Conservation (phyloP, 345 rosid genomes). For the Eucalyptus pauciflora region DNA sequence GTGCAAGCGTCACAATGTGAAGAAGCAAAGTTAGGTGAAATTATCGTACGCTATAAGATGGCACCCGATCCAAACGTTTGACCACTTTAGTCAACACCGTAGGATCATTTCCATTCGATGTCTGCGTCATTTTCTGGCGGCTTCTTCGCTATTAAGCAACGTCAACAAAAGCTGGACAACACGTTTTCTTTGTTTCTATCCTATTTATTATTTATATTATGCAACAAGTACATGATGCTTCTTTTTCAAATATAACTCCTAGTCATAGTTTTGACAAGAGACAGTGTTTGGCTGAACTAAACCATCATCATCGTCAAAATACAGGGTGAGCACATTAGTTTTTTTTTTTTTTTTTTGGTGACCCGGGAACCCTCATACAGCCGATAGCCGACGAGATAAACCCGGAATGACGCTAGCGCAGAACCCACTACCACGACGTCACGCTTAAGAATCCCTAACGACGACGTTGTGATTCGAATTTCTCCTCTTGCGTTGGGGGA, state of each 20-base stretch:
- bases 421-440: too few species aligned
- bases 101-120: not conserved
- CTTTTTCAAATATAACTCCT: not conserved
- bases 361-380: too few species aligned
- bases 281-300: not conserved
- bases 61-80: not conserved
- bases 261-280: not conserved
- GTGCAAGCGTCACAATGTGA: not conserved
- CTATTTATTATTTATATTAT: not conserved
- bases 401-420: too few species aligned
- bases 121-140: not conserved
- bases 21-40: not conserved
- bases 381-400: too few species aligned
- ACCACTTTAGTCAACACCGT: not conserved
- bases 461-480: too few species aligned
- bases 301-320: not conserved
- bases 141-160: not conserved
- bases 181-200: not conserved
- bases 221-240: not conserved
- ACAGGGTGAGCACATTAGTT: not conserved
- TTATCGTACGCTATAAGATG: not conserved
- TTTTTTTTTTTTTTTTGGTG: too few species aligned
- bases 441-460: too few species aligned
- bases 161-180: not conserved
- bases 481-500: too few species aligned